These are phyloP conservation scores for Terfezia claveryi DNA, from an alignment of 495 filamentous ascomycete species.

Conservation along the genomic window DNA sequence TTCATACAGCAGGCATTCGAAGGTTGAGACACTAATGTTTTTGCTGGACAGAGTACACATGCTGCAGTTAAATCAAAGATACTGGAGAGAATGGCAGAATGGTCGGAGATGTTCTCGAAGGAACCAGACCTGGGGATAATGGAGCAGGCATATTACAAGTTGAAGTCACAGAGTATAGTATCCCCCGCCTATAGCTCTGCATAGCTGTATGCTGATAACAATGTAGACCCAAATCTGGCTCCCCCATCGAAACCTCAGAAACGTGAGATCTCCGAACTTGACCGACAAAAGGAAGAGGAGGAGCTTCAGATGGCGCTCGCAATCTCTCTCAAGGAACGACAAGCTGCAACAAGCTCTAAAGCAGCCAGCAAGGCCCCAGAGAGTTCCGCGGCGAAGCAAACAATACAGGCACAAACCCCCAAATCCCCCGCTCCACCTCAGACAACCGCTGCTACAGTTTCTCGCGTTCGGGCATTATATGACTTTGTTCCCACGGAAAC, in stretches of 20 bases:
- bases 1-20: background rate
- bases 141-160: conserved; percentile 78
- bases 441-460: conserved; percentile 94
- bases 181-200: background rate
- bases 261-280: conserved; percentile 65
- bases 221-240: conserved; percentile 68
- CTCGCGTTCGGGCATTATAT: conserved; percentile 75
- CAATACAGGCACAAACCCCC: conserved; percentile 21
- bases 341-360: conserved; percentile 18
- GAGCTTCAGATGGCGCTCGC: conserved; percentile 91
- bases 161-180: conserved; percentile 51
- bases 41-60: conserved; percentile 50
- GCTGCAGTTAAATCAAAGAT: conserved; percentile 94
- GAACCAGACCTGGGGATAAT: conserved; percentile 92
- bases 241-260: conserved; percentile 85
- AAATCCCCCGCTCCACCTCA: conserved; percentile 24
- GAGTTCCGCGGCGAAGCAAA: conserved; percentile 7
- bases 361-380: conserved; percentile 8
- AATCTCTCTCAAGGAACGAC: conserved; percentile 66
- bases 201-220: conserved; percentile 6
- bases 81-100: conserved; percentile 84
- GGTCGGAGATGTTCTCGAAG: conserved; percentile 79
- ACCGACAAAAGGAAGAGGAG: conserved; percentile 90
- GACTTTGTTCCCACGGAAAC: conserved; percentile 88
- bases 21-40: background rate